A percentile compares a stretch with the other conserved stretches of the same genome.
Evolutionary conservation across 495 filamentous ascomycete species (phyloP).

Genomic region (Penicillium canariense): DNA sequence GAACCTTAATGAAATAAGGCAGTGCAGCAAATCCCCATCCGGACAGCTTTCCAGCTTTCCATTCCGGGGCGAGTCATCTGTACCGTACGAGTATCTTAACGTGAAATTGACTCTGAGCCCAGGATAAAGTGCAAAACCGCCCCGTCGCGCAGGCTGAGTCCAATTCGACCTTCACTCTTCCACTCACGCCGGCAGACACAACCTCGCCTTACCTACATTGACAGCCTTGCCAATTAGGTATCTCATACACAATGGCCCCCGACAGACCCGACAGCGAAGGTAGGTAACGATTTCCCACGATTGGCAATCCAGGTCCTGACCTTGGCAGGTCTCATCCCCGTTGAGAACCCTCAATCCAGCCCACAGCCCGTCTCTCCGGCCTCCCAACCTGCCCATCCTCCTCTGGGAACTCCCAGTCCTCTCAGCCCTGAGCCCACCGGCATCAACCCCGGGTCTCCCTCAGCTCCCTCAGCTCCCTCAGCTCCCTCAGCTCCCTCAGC

Average conservation of each 20-base stretch:
- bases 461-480: no score
- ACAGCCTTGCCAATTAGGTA: background rate
- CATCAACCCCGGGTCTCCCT: background rate
- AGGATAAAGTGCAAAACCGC: constrained; percentile 4
- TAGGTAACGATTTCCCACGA: background rate
- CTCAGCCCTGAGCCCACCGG: background rate
- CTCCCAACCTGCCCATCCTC: background rate
- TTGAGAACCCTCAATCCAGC: background rate
- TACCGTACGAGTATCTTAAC: background rate
- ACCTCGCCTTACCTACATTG: background rate
- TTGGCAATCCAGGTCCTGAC: background rate
- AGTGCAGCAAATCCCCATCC: background rate
- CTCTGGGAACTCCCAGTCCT: background rate
- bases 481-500: background rate
- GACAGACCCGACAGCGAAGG: constrained; percentile 8
- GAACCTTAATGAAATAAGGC: background rate
- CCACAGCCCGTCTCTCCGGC: background rate
- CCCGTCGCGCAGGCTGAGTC: background rate
- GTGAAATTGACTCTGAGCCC: background rate
- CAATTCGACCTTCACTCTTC: background rate
- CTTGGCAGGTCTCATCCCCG: constrained; percentile 10
- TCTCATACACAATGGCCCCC: background rate
- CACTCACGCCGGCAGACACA: background rate
- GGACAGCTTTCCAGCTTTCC: background rate
- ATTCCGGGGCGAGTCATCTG: background rate